Base-by-base conservation (phyloP, 169 alveolate genomes). In the Eimeria falciformis region DNA sequence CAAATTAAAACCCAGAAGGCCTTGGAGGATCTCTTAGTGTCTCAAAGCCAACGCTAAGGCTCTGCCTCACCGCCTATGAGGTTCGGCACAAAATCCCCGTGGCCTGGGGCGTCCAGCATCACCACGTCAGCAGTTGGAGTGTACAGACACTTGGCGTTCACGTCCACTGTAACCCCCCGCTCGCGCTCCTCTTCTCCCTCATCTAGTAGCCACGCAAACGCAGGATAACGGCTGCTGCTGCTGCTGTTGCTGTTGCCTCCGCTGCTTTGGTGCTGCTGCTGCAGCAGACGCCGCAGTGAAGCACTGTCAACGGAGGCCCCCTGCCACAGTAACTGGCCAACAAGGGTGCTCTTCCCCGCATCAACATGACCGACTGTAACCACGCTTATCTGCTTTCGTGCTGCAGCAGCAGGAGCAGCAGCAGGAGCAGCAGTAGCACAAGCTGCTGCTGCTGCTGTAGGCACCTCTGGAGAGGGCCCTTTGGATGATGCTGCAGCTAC, bases 301-400 rank as follows among this genome's bases (percentile, higher is more conserved):
- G 96, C 95, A 45, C 96, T 95, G 43, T 96, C 96, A 88, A 96
- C 96, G 84, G 96, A 95, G 94, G 96, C 97, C 40, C 96, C 96
- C 89, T 95, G 92, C 1, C 98, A 98, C 85, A 96, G 86, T 71
- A 98, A 94, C 69, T 97, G 97, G 29, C 99, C 99, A 94, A 97
- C 94, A 43, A 98, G 96, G n/a, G 99, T 98, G 56, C 98, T 96
- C 96, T 98, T 98, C 55, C 99, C 99, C 47, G 99, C 98, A 94
- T 97, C 99, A 45, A 97, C 99, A 95, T 98, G 99, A 5, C 99
- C 99, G 18, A 98, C 97, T 65, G 97, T 98, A 23, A 98, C 99
- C 89, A 97, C 92, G 69, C 97, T 96, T 55, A 93, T 58, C 37
- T 82, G 56, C 23, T 75, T 84, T 4, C 94, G 90, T n/a, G 53